Conservation (phyloP, 257 asterid genomes). For the Cordia subcordata region DNA sequence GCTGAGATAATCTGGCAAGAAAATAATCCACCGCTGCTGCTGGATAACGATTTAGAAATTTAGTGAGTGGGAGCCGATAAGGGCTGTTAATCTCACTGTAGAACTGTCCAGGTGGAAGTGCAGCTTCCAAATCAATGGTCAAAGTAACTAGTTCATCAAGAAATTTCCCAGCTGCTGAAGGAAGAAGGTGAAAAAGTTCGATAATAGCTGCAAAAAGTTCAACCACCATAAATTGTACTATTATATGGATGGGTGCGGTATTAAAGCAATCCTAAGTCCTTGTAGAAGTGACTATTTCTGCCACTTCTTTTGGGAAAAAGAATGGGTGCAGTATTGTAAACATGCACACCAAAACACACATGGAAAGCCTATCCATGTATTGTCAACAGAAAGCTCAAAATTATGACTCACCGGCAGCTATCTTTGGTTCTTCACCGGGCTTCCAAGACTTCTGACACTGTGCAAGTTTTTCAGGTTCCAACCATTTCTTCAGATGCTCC, state of each 20-base stretch:
- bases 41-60: constrained; percentile 90
- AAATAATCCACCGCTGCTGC: constrained; percentile 93
- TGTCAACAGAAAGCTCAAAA: background rate
- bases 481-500: constrained; percentile 99
- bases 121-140: constrained; percentile 95
- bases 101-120: constrained; percentile 93
- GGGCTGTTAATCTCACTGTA: constrained; percentile 99
- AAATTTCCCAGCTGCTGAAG: constrained; percentile 96
- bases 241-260: background rate
- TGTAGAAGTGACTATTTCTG: background rate
- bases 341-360: too few relatives aligned
- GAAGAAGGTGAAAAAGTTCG: constrained; percentile 98
- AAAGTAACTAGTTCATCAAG: constrained; percentile 96
- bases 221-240: constrained; percentile 12
- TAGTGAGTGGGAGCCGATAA: constrained; percentile 92
- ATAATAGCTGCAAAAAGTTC: constrained; percentile 74
- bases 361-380: too few relatives aligned
- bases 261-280: too few relatives aligned
- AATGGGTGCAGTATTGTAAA: background rate
- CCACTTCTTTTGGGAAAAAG: too few relatives aligned
- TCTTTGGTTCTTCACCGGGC: constrained; percentile 99
- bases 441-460: constrained; percentile 97
- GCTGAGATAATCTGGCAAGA: constrained; percentile 76
- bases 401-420: constrained; percentile 85
- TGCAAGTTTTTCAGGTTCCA: constrained; percentile 98